Conservation (phyloP, 1,139 yeast species). For the Candida smagusa region DNA sequence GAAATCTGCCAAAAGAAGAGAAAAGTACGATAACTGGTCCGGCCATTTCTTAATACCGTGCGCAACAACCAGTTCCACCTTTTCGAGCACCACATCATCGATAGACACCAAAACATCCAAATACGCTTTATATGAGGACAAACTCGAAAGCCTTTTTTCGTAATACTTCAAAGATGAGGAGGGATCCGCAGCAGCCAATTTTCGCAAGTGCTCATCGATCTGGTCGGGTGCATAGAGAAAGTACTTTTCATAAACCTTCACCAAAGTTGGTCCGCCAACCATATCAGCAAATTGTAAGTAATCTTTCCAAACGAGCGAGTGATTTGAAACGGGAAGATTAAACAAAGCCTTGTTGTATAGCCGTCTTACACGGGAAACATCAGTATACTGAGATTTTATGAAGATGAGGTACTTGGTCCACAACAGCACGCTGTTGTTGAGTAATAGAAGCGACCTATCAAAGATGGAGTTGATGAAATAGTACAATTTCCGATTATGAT, state of each 20-base stretch:
- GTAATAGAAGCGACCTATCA: constrained; percentile 42
- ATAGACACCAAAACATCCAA: neutral
- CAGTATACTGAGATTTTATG: constrained; percentile 29
- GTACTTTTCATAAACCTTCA: constrained; percentile 43
- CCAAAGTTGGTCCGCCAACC: constrained; percentile 43
- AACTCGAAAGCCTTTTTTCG: neutral
- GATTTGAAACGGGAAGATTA: constrained; percentile 50
- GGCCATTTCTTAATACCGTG: constrained; percentile 49
- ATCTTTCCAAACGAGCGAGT: constrained; percentile 58
- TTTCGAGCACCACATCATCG: constrained; percentile 1
- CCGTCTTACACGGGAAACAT: constrained; percentile 43
- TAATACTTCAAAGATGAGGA: neutral
- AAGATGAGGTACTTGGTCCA: constrained; percentile 58
- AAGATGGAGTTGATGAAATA: constrained; percentile 39
- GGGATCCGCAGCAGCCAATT: neutral
- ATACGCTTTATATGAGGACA: neutral
- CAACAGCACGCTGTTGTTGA: constrained; percentile 45
- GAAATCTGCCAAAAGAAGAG: constrained; percentile 49
- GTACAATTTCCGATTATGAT: constrained; percentile 28
- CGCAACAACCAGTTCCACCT: constrained; percentile 27
- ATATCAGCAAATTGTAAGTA: constrained; percentile 51
- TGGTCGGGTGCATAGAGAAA: constrained; percentile 38
- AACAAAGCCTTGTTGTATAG: constrained; percentile 54
- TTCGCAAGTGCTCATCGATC: constrained; percentile 13
- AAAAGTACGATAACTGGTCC: constrained; percentile 56